Percentiles rank a stretch among this genome's conserved stretches.
These are phyloP conservation scores for Pyrenochaeta sp. DNA, from an alignment of 2,329 filamentous ascomycete genomes.

Conservation along the genomic window DNA sequence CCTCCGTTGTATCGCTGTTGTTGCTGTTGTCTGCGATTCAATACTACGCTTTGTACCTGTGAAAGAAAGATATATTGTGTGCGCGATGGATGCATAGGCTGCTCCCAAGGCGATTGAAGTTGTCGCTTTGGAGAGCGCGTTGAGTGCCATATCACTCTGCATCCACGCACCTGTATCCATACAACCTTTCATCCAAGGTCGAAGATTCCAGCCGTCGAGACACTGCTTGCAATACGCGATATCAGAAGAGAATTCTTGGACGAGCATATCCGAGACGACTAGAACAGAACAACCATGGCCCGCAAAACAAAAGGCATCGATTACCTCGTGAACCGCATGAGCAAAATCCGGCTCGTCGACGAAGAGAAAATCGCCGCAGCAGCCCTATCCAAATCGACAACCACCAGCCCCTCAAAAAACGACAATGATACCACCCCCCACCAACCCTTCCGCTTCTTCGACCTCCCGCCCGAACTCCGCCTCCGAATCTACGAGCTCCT, in stretches of 20 bases:
- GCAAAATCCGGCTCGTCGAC: constrained; percentile 27
- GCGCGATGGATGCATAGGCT: constrained; percentile 54
- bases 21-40: no score
- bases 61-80: constrained; percentile 17
- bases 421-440: constrained; percentile 4
- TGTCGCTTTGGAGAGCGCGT: constrained; percentile 37
- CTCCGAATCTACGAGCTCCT: constrained; percentile 57
- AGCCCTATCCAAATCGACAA: no score
- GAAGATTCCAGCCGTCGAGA: no score
- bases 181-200: no score
- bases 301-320: constrained; percentile 36
- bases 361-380: constrained; percentile 11
- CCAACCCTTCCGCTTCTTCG: constrained; percentile 59
- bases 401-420: no score
- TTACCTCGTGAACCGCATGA: constrained; percentile 33
- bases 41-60: constrained; percentile 9
- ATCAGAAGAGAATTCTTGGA: no score
- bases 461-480: constrained; percentile 62
- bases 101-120: constrained; percentile 42
- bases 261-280: constrained; percentile 4
- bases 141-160: no score
- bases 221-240: no score
- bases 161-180: no score
- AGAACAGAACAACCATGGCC: constrained; percentile 19
- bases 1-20: no score